Evolutionary conservation across 2,329 filamentous ascomycete species (phyloP).

Genomic region (Hirsutella rhossiliensis): DNA sequence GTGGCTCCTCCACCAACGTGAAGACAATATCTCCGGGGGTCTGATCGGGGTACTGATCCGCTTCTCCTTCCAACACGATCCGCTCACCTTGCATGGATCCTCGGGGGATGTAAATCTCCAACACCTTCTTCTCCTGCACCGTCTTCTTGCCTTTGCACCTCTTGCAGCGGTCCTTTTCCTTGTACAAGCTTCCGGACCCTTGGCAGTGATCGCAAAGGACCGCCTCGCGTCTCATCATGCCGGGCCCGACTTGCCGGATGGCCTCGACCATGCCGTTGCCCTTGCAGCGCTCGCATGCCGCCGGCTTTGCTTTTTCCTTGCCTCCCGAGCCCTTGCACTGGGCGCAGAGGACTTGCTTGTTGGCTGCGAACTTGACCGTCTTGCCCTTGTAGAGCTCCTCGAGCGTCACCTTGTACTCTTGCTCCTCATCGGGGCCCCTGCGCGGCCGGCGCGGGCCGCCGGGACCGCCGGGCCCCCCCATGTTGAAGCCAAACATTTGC

Average conservation of each 20-base stretch:
- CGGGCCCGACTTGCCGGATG: conserved; percentile 74
- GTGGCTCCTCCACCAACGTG: conserved; percentile 67
- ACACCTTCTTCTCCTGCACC: conserved; percentile 77
- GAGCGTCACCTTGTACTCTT: conserved; percentile 79
- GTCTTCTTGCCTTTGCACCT: conserved; percentile 94
- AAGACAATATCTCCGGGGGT: conserved; percentile 91
- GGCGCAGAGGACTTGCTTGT: conserved; percentile 83
- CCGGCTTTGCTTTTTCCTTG: conserved; percentile 80
- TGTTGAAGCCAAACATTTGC: conserved; percentile 80
- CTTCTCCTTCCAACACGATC: conserved; percentile 85
- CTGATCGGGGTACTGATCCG: conserved; percentile 82
- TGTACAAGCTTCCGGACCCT: conserved; percentile 76
- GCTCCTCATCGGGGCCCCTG: conserved; percentile 73
- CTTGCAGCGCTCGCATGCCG: conserved; percentile 73
- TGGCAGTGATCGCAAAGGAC: conserved; percentile 73
- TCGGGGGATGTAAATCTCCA: conserved; percentile 91
- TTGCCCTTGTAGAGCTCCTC: conserved; percentile 98
- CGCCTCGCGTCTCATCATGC: conserved; percentile 70
- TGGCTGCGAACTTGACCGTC: conserved; percentile 91
- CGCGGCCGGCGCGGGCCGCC: conserved; percentile 48
- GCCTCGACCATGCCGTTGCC: conserved; percentile 68
- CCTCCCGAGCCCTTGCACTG: conserved; percentile 82
- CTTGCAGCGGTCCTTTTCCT: conserved; percentile 96
- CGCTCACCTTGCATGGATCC: conserved; percentile 79
- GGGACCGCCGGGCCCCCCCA: conserved; percentile 42